These are phyloP conservation scores for Volvariella volvacea DNA, from an alignment of 1,284 basidiomycete species.

Conservation along the genomic window DNA sequence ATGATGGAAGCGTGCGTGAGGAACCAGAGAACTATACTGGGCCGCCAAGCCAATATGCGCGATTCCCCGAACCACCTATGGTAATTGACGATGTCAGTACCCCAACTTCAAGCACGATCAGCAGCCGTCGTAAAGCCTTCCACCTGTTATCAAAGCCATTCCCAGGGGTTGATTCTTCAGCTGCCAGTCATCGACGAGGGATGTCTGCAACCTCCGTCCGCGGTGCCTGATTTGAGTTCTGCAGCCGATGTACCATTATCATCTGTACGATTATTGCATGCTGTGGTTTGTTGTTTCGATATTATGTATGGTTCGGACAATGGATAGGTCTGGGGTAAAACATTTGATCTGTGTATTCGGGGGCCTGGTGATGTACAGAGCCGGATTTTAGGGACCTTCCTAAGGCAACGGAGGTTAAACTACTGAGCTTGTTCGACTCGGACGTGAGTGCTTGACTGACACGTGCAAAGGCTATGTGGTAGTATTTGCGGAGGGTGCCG, in stretches of 20 bases:
- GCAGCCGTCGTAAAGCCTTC: conserved; percentile 58
- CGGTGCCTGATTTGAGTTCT: conserved; percentile 22
- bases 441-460: background rate
- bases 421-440: too few species aligned
- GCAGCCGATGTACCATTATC: conserved; percentile 17
- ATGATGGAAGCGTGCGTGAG: conserved; percentile 31
- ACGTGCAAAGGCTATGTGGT: background rate
- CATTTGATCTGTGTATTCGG: conserved; percentile 13
- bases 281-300: conserved; percentile 7
- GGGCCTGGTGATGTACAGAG: conserved; percentile 4
- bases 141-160: conserved; percentile 55
- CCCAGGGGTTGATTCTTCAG: conserved; percentile 36
- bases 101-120: conserved; percentile 32
- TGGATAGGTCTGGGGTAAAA: conserved; percentile 3
- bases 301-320: background rate
- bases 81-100: conserved; percentile 32
- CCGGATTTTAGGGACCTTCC: background rate
- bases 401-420: too few species aligned
- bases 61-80: conserved; percentile 59
- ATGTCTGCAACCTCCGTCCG: conserved; percentile 55
- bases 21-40: conserved; percentile 49
- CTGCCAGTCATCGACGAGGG: conserved; percentile 50
- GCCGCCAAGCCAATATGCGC: conserved; percentile 61
- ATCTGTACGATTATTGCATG: conserved; percentile 18
- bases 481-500: background rate